These are phyloP conservation scores for Ceratocystis destructans DNA, from an alignment of 2,329 filamentous ascomycete genomes.

Conservation along the genomic window DNA sequence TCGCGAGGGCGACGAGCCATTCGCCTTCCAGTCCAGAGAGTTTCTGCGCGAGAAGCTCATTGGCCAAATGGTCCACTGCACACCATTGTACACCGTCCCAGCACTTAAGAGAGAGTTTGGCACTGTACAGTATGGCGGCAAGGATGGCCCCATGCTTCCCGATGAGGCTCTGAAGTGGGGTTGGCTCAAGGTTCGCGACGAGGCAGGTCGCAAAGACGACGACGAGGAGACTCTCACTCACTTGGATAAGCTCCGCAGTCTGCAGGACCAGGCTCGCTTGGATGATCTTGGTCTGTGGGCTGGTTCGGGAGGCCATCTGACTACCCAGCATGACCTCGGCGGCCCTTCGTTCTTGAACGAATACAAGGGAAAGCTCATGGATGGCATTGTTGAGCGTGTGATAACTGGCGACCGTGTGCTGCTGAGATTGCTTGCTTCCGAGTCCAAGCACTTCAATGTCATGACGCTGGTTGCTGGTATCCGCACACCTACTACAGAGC, in stretches of 20 bases:
- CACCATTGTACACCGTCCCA: slow-evolving; percentile 75
- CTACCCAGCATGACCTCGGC: slow-evolving; percentile 67
- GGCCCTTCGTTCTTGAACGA: slow-evolving; percentile 62
- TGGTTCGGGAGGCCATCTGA: slow-evolving; percentile 50
- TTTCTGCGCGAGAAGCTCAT: slow-evolving; percentile 72
- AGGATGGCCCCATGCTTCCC: slow-evolving; percentile 63
- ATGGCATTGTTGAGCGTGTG: slow-evolving; percentile 80
- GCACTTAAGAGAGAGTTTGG: slow-evolving; percentile 81
- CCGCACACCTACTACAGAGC: slow-evolving; percentile 76
- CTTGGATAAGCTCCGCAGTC: slow-evolving; percentile 61
- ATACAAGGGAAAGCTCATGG: slow-evolving; percentile 73
- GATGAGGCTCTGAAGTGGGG: slow-evolving; percentile 76
- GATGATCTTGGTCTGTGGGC: slow-evolving; percentile 75
- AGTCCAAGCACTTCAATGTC: slow-evolving; percentile 76
- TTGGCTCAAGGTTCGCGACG: slow-evolving; percentile 86
- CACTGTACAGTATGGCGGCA: slow-evolving; percentile 55
- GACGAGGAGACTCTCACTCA: slow-evolving; percentile 57
- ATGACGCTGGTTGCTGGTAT: slow-evolving; percentile 83
- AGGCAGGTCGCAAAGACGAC: slow-evolving; percentile 84
- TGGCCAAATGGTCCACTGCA: slow-evolving; percentile 77
- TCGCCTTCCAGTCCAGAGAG: slow-evolving; percentile 88
- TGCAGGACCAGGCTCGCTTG: slow-evolving; percentile 65
- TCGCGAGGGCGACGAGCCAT: slow-evolving; percentile 83
- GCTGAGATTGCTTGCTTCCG: slow-evolving; percentile 63
- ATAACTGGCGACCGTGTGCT: slow-evolving; percentile 83